Conservation (phyloP, 257 asterid genomes). For the Solanum dulcamara region DNA sequence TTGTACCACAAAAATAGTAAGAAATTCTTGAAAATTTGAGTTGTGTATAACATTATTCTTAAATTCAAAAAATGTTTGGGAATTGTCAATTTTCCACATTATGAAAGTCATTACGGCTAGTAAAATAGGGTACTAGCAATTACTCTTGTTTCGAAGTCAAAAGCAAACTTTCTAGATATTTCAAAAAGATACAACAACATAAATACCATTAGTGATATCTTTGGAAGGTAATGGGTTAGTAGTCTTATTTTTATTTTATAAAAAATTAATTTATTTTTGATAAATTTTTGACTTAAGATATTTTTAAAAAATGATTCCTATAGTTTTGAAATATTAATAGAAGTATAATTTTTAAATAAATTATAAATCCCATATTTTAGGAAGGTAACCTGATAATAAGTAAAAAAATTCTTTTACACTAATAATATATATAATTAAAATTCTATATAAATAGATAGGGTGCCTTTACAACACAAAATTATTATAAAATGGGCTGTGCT, state of each 20-base stretch:
- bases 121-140: background rate
- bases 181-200: background rate
- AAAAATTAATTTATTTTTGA: too few relatives aligned
- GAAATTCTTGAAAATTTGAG: background rate
- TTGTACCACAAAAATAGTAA: background rate
- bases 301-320: background rate
- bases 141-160: background rate
- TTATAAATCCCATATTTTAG: background rate
- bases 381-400: background rate
- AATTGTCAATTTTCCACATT: background rate
- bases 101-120: background rate
- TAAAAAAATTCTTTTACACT: too few relatives aligned
- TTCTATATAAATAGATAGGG: background rate
- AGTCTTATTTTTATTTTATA: too few relatives aligned
- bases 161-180: background rate
- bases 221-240: too few relatives aligned
- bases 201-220: background rate
- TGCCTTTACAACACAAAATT: background rate
- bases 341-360: background rate
- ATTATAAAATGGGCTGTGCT: slow-evolving; percentile 30
- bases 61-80: background rate
- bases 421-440: too few relatives aligned
- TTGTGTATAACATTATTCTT: background rate
- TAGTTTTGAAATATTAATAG: background rate
- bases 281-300: too few relatives aligned